phyloP scores from a whole-genome alignment of 148 eudicot genomes.

The Camellia sinensis region DNA sequence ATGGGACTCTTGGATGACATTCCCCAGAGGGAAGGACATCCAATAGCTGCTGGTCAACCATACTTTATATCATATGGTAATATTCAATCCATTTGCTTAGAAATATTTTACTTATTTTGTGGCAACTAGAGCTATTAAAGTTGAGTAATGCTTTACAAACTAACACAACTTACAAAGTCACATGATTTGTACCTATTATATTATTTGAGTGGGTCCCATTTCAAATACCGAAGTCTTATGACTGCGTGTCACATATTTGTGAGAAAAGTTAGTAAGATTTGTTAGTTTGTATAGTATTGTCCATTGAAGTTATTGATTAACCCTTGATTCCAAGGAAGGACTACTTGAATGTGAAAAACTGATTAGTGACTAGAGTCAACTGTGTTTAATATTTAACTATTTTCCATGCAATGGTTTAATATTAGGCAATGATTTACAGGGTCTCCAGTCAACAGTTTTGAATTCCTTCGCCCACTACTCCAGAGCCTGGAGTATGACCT shows the following conservation, averaged over 20 bases:
- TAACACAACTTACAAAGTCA: too few relatives aligned
- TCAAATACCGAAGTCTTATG: too few relatives aligned
- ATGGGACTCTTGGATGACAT: constrained; percentile 95
- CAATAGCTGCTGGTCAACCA: constrained; percentile 88
- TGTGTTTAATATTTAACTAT: neutral
- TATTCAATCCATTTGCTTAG: neutral
- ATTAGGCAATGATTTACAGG: constrained; percentile 35
- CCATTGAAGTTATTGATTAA: neutral
- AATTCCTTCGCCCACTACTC: constrained; percentile 66
- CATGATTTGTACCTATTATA: too few relatives aligned
- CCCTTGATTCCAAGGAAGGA: neutral
- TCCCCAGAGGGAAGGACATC: constrained; percentile 65
- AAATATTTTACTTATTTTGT: neutral
- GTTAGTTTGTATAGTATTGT: too few relatives aligned
- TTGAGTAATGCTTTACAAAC: neutral
- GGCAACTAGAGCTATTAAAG: neutral
- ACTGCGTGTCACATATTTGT: too few relatives aligned
- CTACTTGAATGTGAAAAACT: neutral
- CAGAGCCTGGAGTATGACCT: constrained; percentile 71
- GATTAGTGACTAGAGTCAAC: neutral
- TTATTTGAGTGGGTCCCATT: too few relatives aligned
- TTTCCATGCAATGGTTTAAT: neutral
- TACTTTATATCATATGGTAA: constrained; percentile 95
- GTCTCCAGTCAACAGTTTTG: constrained; percentile 74
- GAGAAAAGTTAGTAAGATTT: too few relatives aligned